Evolutionary conservation across 2,329 filamentous ascomycete species (phyloP).

Genomic region (Domatiomyces globalis): DNA sequence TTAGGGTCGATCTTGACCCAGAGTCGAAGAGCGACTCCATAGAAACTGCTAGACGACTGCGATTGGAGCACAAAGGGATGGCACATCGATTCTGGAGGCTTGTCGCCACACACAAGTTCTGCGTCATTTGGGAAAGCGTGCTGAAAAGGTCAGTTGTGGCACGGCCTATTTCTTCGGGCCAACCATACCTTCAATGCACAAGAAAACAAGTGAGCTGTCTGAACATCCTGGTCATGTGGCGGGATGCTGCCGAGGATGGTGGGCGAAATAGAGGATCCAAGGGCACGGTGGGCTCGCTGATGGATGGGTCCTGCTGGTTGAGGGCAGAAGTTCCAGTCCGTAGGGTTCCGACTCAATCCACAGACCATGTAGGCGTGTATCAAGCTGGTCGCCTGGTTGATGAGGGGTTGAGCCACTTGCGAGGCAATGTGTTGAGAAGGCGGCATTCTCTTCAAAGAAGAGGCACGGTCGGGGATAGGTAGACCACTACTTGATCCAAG

Average conservation of each 20-base stretch:
- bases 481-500: background rate
- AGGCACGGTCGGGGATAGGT: background rate
- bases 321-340: slow-evolving; percentile 95
- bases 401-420: background rate
- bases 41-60: slow-evolving; percentile 91
- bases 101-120: slow-evolving; percentile 90
- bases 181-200: slow-evolving; percentile 76
- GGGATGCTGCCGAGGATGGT: slow-evolving; percentile 95
- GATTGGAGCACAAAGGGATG: slow-evolving; percentile 97
- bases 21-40: slow-evolving; percentile 87
- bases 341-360: slow-evolving; percentile 87
- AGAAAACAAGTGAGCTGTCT: slow-evolving; percentile 81
- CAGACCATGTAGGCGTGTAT: slow-evolving; percentile 99
- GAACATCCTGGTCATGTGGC: slow-evolving; percentile 87
- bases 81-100: slow-evolving; percentile 90
- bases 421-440: background rate
- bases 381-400: slow-evolving; percentile 28
- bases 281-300: slow-evolving; percentile 93
- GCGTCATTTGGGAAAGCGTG: slow-evolving; percentile 97
- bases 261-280: slow-evolving; percentile 91
- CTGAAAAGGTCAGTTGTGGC: slow-evolving; percentile 33
- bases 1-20: slow-evolving; percentile 97
- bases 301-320: slow-evolving; percentile 81
- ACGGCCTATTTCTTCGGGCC: slow-evolving; percentile 1
- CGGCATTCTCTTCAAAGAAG: background rate